Conservation (phyloP, 1,139 yeast species). For the Kurtzmaniella natalensis region DNA sequence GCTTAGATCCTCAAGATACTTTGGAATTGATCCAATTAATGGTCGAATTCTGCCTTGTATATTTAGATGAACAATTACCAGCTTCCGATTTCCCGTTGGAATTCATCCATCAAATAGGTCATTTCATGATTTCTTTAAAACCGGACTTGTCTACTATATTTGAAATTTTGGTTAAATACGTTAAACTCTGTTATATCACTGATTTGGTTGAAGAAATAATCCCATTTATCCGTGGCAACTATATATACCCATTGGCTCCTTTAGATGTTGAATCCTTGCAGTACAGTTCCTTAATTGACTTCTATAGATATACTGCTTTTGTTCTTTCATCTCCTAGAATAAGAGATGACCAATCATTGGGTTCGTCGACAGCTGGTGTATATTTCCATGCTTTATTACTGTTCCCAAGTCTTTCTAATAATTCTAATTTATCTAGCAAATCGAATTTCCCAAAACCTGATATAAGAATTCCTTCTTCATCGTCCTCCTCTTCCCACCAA, state of each 20-base stretch:
- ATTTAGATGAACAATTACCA: not conserved
- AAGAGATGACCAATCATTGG: not conserved
- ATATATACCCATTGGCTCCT: constrained; percentile 20
- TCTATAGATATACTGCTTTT: constrained; percentile 29
- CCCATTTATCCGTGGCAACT: constrained; percentile 12
- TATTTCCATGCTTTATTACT: constrained; percentile 3
- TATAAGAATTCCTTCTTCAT: not conserved
- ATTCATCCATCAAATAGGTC: not conserved
- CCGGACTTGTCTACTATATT: constrained; percentile 8
- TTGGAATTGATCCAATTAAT: not conserved
- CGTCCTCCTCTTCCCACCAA: not conserved
- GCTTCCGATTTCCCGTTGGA: not conserved
- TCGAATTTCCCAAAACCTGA: too few species aligned
- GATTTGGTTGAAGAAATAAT: constrained; percentile 20
- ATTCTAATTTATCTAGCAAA: not conserved
- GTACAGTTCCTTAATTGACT: constrained; percentile 18
- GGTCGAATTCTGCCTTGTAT: not conserved
- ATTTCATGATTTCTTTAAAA: not conserved
- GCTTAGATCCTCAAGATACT: not conserved
- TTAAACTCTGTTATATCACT: constrained; percentile 18
- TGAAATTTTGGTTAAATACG: constrained; percentile 17
- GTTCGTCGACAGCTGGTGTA: not conserved
- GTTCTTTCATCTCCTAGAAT: constrained; percentile 1
- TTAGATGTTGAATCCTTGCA: constrained; percentile 17
- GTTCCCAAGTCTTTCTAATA: constrained; percentile 2